Base-by-base conservation (phyloP, 148 eudicot genomes). In the Rhododendron molle region DNA sequence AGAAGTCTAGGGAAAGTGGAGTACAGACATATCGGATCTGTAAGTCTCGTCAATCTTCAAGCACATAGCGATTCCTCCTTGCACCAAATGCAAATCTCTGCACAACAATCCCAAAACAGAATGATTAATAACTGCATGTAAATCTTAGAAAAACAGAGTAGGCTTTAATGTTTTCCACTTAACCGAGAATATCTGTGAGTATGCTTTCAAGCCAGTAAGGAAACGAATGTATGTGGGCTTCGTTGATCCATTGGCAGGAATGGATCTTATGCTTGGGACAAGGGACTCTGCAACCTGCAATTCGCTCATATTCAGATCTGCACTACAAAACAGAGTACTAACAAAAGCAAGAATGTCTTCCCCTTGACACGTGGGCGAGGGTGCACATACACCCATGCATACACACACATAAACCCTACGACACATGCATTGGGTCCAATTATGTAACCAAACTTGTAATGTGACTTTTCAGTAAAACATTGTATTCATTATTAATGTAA, bases 21-120 rank as follows among this genome's bases (percentile, higher is more conserved):
- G 20, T 15, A 21, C 21, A 20, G 18, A 81, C 23, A 23, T 32
- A 40, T 78, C 47, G 1, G 32, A 32, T 40, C 8, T 67, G n/a
- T 18, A 4, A 62, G 76, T 16, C 18, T 72, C 78, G 73, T 90
- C 84, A 96, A 50, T 96, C 98, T 90, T 96, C 99, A 81, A 89
- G 87, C 85, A 95, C 89, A 77, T 92, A 92, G 78, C 93, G 86
- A 71, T 96, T 96, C 84, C 98, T 93, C 83, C 99, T 91, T 32
- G 99, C 98, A 89, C 99, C 99, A 89, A 96, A 96, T 52, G 97
- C 95, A 26, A 96, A 69, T 85, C 99, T 94, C 99, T 96, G 89
- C 71, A 86, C 40, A 81, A 30, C 12, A 79, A 54, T 28, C 15
- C 26, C 73, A 34, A 76, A 73, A 43, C 13, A 71, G 8, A 21